Conservation (phyloP, 495 filamentous ascomycete species). For the Penicillium verhagenii region DNA sequence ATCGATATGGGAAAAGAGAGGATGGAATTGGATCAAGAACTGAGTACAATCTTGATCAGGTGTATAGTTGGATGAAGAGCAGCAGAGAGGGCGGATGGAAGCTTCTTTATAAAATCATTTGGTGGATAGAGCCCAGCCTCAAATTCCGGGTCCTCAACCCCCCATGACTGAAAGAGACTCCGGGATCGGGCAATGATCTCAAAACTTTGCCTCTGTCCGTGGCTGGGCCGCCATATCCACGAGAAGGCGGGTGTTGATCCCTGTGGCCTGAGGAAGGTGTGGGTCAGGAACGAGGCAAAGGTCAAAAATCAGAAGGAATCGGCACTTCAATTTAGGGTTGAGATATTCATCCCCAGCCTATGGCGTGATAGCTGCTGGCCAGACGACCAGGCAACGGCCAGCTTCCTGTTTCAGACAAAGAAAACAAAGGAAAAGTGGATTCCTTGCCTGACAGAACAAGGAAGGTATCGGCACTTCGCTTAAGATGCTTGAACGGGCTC, state of each 20-base stretch:
- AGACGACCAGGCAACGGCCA: background rate
- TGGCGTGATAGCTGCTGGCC: constrained; percentile 6
- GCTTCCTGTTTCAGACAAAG: background rate
- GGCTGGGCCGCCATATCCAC: constrained; percentile 6
- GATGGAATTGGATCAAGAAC: background rate
- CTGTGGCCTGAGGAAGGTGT: background rate
- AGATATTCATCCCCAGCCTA: constrained; percentile 5
- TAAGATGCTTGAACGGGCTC: constrained; percentile 8
- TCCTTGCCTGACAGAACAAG: background rate
- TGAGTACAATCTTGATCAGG: background rate
- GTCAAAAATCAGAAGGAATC: background rate
- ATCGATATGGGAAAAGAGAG: background rate
- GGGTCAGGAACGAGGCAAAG: constrained; percentile 5
- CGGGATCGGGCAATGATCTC: constrained; percentile 21
- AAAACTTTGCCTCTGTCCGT: constrained; percentile 4
- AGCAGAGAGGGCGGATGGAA: background rate
- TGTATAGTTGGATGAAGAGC: background rate
- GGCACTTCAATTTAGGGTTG: constrained; percentile 9
- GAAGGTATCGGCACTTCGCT: constrained; percentile 19
- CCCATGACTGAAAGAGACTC: constrained; percentile 6
- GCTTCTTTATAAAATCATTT: background rate
- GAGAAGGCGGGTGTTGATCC: constrained; percentile 18
- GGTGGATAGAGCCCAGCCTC: background rate
- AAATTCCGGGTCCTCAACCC: background rate
- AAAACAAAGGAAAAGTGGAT: constrained; percentile 6